phyloP scores from a whole-genome alignment of 495 filamentous ascomycete species.

The Aspergillus affinis region DNA sequence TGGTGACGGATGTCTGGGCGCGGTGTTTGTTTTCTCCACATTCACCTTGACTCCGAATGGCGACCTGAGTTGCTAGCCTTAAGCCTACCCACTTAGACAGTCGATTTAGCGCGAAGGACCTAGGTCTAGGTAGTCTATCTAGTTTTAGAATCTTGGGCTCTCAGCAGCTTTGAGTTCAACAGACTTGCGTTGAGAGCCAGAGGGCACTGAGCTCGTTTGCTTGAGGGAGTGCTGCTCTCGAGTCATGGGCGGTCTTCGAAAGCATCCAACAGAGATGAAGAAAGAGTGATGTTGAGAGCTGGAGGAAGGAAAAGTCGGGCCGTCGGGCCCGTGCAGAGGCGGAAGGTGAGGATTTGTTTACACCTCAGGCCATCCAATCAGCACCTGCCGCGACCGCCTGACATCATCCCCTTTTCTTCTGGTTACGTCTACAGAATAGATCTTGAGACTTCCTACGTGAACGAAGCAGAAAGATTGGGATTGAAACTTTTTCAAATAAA shows the following conservation, averaged over 20 bases:
- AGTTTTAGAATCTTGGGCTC: slow-evolving; percentile 3
- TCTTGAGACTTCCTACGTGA: too few relatives aligned
- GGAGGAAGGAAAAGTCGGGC: neutral
- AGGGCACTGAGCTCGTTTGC: neutral
- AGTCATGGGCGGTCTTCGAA: neutral
- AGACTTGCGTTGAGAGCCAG: neutral
- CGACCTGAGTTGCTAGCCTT: slow-evolving; percentile 8
- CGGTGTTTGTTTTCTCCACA: slow-evolving; percentile 39
- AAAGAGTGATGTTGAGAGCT: neutral
- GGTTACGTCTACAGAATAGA: too few relatives aligned
- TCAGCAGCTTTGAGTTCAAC: neutral
- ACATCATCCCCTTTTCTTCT: neutral
- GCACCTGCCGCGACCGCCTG: neutral
- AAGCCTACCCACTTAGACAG: slow-evolving; percentile 20
- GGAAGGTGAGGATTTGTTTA: neutral
- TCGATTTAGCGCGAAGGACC: slow-evolving; percentile 11
- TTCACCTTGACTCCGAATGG: slow-evolving; percentile 11
- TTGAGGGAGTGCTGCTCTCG: neutral
- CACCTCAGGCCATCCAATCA: slow-evolving; percentile 1
- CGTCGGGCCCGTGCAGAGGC: neutral
- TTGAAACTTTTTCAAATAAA: neutral
- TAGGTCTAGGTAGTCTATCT: slow-evolving; percentile 1
- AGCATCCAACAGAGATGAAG: neutral
- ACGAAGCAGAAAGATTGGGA: too few relatives aligned
- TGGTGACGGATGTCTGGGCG: slow-evolving; percentile 33